Base-by-base conservation (phyloP, 805 yeast genomes). In the Sugiyamaella marilandica region DNA sequence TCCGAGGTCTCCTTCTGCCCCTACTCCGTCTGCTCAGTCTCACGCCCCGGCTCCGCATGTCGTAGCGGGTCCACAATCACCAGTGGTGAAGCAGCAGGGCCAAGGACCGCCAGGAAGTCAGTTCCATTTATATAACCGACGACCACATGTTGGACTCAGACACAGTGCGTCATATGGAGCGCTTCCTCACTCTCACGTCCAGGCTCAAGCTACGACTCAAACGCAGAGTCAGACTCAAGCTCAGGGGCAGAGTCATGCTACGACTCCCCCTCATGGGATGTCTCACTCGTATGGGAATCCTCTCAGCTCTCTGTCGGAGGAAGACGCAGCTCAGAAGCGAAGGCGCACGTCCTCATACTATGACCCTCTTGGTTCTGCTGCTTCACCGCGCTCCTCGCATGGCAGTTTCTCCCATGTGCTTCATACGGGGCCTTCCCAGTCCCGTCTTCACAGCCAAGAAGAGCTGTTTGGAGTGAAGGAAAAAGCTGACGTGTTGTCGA, bases 341-440 rank as follows among this genome's bases (percentile, higher is more conserved):
- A 53, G 64, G 2, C 54, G 64, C 36, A 60, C 57, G 2, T 59
- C 62, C 16, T 59, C 62, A 10, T 51, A 58, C 41, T 53, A 59
- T 44, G 64, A 60, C 43, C 64, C 64, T 4, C 41, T 59, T 41
- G 43, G 39, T n/a, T 24, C 26, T 26, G 29, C 29, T n/a, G 48
- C 41, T 33, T 29, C 31, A 18, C 47, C 29, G 32, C 13, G 49
- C 4, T 3, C 18, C 10, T 18, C 34, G 3, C 39, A 29, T 3
- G 39, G 26, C 7, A 45, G 39, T 29, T 16, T 21, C 19, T 16
- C 50, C 13, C 43, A 39, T 39, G 43, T 39, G 24, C 13, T 39
- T 16, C 19, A 39, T 39, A 10, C 21, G 5, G 9, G 24, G 5
- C 43, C 43, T 13, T 34, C 35, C 3, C 53, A 26, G 36, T 41